Conservation (phyloP, 441 rosid species). For the Jatropha podagrica region DNA sequence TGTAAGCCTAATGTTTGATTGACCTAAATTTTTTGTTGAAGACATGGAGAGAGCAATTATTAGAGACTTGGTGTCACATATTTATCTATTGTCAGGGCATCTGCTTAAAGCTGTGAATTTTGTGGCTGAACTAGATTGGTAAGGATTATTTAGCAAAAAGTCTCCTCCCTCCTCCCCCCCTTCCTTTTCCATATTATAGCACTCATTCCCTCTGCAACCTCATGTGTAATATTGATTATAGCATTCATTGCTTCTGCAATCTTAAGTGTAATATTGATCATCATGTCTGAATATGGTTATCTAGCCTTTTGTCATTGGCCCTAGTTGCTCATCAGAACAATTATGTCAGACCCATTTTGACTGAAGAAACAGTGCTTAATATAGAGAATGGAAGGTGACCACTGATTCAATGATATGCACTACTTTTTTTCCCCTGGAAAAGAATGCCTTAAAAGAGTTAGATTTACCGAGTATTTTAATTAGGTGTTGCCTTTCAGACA, state of each 20-base stretch:
- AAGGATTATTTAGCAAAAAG: slow-evolving; percentile 26
- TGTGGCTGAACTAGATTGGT: slow-evolving; percentile 97
- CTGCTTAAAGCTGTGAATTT: slow-evolving; percentile 81
- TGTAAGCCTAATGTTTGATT: slow-evolving; percentile 15
- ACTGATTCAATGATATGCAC: slow-evolving; percentile 11
- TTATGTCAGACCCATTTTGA: slow-evolving; percentile 82
- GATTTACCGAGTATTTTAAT: slow-evolving; percentile 2
- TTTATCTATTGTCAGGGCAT: slow-evolving; percentile 65
- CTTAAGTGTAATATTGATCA: no score
- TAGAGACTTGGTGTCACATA: slow-evolving; percentile 84
- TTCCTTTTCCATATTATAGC: background rate
- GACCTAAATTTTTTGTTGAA: slow-evolving; percentile 30
- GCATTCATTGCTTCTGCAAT: background rate
- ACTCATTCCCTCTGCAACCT: background rate
- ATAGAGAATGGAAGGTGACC: slow-evolving; percentile 85
- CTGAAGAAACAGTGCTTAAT: slow-evolving; percentile 64
- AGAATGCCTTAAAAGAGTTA: background rate
- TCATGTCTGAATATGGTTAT: no score
- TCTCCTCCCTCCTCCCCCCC: background rate
- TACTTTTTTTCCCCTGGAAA: background rate
- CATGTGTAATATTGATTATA: slow-evolving; percentile 19
- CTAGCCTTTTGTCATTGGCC: slow-evolving; percentile 82
- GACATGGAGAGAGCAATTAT: slow-evolving; percentile 95
- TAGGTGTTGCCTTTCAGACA: slow-evolving; percentile 55
- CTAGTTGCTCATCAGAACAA: slow-evolving; percentile 90